phyloP scores from a whole-genome alignment of 176 grass and related monocot species.

The Microstegium vimineum region DNA sequence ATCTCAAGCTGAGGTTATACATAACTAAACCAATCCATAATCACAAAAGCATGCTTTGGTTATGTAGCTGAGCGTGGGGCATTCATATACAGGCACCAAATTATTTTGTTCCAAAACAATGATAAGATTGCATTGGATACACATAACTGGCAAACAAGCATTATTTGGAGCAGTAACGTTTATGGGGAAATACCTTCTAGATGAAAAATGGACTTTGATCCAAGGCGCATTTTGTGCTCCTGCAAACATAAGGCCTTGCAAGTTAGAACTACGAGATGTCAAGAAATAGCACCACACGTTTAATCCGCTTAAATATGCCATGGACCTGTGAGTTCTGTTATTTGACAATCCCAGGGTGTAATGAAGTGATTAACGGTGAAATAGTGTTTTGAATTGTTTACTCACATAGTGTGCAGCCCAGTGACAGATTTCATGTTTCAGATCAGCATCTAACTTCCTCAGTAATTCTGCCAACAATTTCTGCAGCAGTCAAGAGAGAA shows the following conservation, averaged over 20 bases:
- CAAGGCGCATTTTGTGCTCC: constrained; percentile 98
- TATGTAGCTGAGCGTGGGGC: no score
- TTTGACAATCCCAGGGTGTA: neutral
- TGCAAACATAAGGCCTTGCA: constrained; percentile 25
- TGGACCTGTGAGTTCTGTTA: neutral
- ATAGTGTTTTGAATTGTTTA: constrained; percentile 5
- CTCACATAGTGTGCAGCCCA: constrained; percentile 99
- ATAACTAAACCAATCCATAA: neutral
- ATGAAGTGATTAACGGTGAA: neutral
- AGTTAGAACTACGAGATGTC: neutral
- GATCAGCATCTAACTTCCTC: constrained; percentile 88
- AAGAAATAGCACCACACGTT: neutral
- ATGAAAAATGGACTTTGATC: constrained; percentile 90
- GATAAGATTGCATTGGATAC: neutral
- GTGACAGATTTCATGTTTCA: constrained; percentile 96
- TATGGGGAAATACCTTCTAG: constrained; percentile 61
- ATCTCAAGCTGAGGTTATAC: neutral
- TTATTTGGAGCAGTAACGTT: neutral
- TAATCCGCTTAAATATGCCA: neutral
- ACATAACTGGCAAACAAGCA: neutral
- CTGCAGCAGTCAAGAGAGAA: constrained; percentile 40
- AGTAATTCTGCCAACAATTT: constrained; percentile 85
- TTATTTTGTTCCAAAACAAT: neutral
- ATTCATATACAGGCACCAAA: neutral
- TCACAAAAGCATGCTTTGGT: neutral